phyloP scores from a whole-genome alignment of 2,329 filamentous ascomycete species.

The Arthrinium puccinioides region DNA sequence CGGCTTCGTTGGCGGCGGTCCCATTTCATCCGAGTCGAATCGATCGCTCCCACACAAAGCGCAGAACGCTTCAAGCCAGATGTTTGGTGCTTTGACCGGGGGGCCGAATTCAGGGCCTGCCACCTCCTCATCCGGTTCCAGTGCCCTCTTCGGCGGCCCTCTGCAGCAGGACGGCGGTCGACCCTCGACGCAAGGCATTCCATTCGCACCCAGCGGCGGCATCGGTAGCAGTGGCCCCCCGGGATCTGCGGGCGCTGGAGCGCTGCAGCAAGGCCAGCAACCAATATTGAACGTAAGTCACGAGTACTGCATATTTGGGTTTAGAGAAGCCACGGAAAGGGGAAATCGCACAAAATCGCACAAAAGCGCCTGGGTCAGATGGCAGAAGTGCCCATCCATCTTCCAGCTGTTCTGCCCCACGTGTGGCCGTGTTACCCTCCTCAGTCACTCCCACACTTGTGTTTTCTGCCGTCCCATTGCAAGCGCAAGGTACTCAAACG shows the following conservation, averaged over 20 bases:
- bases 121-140: conserved; percentile 46
- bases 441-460: no score
- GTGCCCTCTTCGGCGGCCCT: conserved; percentile 63
- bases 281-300: conserved; percentile 72
- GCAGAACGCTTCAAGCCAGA: conserved; percentile 41
- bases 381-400: no score
- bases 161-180: conserved; percentile 50
- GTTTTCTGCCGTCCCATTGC: no score
- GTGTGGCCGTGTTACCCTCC: no score
- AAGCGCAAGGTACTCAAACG: no score
- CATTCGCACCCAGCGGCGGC: conserved; percentile 40
- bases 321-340: no score
- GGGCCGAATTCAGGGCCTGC: conserved; percentile 15
- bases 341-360: no score
- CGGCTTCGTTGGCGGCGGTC: conserved; percentile 40
- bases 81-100: conserved; percentile 36
- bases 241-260: conserved; percentile 37
- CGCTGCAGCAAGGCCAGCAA: conserved; percentile 70
- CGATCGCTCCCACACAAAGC: conserved; percentile 45
- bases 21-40: conserved; percentile 44
- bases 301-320: no score
- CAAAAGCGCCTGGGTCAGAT: no score
- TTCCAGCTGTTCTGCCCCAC: no score
- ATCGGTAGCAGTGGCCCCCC: conserved; percentile 17
- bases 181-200: conserved; percentile 52